Base-by-base conservation (phyloP, 2,329 filamentous ascomycete species). In the Verticillium zaregamsianum region DNA sequence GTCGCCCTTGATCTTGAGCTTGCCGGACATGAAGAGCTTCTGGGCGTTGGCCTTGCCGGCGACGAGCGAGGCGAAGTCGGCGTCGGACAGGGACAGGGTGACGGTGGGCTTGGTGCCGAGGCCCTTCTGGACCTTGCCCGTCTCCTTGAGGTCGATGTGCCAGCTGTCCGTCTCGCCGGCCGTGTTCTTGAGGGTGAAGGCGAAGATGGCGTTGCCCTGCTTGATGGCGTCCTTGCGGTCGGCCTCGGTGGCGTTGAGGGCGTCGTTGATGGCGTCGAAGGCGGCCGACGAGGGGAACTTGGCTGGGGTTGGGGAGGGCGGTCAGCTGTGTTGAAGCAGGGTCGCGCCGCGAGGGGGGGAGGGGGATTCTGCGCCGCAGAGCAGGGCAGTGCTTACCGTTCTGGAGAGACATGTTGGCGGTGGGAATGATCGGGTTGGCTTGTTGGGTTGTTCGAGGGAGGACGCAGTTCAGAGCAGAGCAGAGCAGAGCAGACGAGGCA, bases 1-100 rank as follows among this genome's bases (percentile, higher is more conserved):
- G 76, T 98, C 93, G 66, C 95, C 95, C 87, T 93, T 96, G 75
- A 98, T 87, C 90, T 98, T 99, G 73, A 99, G 84, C 85, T 97
- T 97, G 71, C 95, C 95, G n/a, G 86, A 86, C 94, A 99, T 98
- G 81, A 98, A 97, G 66, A 99, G 81, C 69, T 89, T 88, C 84
- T 99, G 95, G 62, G 95, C 93, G 74, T 97, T 97, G 70, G 91
- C 92, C 82, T 96, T 92, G 74, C 95, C 95, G 40, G 82, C 72
- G 60, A 96, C 88, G 67, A 99, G 85, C 74, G 90, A 89, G 67
- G 81, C 86, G 73, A 99, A 99, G 78, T 98, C 92, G 62, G 86
- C 85, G 66, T 99, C 95, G 63, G 88, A 91, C 68, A 98, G 86
- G 5, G 84, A 77, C 55, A 98, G 85, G n/a, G 92, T 96, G 63